Conservation (phyloP, 495 filamentous ascomycete genomes). For the Penicillium odoratum region DNA sequence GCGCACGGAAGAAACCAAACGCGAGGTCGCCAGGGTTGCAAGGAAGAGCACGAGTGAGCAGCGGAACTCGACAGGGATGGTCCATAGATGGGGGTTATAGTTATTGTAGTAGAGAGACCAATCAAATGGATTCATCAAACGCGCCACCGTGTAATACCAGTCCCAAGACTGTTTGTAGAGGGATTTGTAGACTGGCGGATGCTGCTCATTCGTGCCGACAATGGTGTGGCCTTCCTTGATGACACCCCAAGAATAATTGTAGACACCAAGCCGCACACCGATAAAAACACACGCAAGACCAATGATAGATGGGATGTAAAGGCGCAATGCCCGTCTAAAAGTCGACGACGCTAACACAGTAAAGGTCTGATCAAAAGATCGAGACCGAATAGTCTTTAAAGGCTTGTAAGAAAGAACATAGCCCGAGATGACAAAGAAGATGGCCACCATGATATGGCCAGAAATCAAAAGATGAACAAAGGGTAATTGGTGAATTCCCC, state of each 20-base stretch:
- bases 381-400: slow-evolving; percentile 56
- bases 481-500: slow-evolving; percentile 61
- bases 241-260: slow-evolving; percentile 43
- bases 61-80: slow-evolving; percentile 70
- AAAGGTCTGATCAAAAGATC: slow-evolving; percentile 51
- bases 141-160: slow-evolving; percentile 48
- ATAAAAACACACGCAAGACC: slow-evolving; percentile 57
- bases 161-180: slow-evolving; percentile 48
- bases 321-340: slow-evolving; percentile 62
- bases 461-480: slow-evolving; percentile 62
- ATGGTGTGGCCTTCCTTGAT: slow-evolving; percentile 44
- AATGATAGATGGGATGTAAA: slow-evolving; percentile 61
- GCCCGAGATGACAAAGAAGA: slow-evolving; percentile 74
- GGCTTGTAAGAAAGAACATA: slow-evolving; percentile 68
- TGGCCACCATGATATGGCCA: slow-evolving; percentile 68
- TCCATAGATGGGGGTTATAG: slow-evolving; percentile 71
- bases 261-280: slow-evolving; percentile 52
- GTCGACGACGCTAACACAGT: slow-evolving; percentile 57
- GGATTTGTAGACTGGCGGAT: slow-evolving; percentile 45
- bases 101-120: slow-evolving; percentile 55
- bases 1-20: slow-evolving; percentile 47
- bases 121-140: slow-evolving; percentile 53
- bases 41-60: slow-evolving; percentile 66
- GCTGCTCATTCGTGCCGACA: slow-evolving; percentile 48
- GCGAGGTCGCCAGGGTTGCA: slow-evolving; percentile 55